Evolutionary conservation across 257 asterid species (phyloP).

Genomic region (Plectranthus barbatus): DNA sequence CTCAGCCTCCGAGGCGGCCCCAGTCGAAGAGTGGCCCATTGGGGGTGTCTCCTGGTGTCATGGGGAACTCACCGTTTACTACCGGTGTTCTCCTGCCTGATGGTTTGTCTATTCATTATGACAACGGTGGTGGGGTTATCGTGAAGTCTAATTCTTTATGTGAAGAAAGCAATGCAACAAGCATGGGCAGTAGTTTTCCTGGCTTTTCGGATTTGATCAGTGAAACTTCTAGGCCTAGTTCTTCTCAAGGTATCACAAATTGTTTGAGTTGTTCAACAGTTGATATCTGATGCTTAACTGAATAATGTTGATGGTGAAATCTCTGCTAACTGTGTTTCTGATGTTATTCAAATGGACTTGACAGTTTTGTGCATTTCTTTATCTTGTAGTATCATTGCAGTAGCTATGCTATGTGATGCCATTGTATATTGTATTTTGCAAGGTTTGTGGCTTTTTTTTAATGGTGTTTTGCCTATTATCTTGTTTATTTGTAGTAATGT

Average conservation of each 20-base stretch:
- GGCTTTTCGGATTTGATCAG: conserved; percentile 31
- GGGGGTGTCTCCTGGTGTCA: conserved; percentile 36
- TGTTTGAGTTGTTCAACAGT: neutral
- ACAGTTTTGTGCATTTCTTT: too few species aligned
- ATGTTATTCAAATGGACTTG: too few species aligned
- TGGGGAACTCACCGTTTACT: conserved; percentile 30
- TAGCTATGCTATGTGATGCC: neutral
- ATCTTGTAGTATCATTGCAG: too few species aligned
- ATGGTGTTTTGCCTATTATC: too few species aligned
- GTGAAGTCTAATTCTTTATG: conserved; percentile 13
- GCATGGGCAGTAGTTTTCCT: conserved; percentile 29
- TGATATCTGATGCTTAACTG: neutral
- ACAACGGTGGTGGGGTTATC: conserved; percentile 2
- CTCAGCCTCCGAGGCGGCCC: conserved; percentile 45
- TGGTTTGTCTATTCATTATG: conserved; percentile 27
- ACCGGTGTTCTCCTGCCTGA: conserved; percentile 39
- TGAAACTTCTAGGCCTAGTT: conserved; percentile 26
- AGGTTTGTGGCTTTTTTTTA: too few species aligned
- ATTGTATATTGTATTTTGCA: neutral
- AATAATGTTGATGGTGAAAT: neutral
- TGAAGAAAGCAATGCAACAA: conserved; percentile 15
- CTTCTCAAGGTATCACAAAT: conserved; percentile 30
- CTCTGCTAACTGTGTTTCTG: too few species aligned
- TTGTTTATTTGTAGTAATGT: too few species aligned
- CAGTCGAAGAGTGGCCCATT: conserved; percentile 91